Base-by-base conservation (phyloP, 495 filamentous ascomycete species). In the Physcia stellaris region DNA sequence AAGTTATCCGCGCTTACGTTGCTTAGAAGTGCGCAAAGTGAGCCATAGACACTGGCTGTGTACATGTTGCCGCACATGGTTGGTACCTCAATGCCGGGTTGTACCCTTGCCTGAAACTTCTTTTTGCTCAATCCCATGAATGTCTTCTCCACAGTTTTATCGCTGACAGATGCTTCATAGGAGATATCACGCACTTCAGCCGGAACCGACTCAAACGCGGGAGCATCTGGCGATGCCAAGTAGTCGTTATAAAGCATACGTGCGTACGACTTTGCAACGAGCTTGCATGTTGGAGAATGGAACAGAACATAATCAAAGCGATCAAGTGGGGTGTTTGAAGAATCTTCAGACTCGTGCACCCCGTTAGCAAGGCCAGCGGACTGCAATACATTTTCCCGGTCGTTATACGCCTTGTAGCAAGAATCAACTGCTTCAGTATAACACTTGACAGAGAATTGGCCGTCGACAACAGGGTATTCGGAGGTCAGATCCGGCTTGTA, bases 11-110 rank as follows among this genome's bases (percentile, higher is more conserved):
- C 75, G 45, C 70, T 64, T 39, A 87, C 64, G 54, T 86, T 77
- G 60, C 70, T 68, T 46, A 98, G 54, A 42, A 96, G 56, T 49
- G 77, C 79, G 57, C 75, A 73, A 31, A 98, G 68, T 39, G 84
- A 85, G 41, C 77, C 78, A 67, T 86, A 98, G 48, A 98, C 83
- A 56, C 84, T 94, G 35, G 80, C 90, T 52, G 80, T 87, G 67
- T 98, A 98, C 92, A 95, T 98, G 73, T 98, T 98, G 60, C 90
- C 92, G 61, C 86, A 94, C 66, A 85, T 79, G 30, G 86, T 95
- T 24, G 90, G 80, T 17, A 92, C 81, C 56, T 92, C 68, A 55
- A 90, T 81, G 53, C 70, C 63, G 26, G 92, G 86, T 56, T 79
- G 67, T 41, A 98, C 83, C 58, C 86, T 83, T 60, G 86, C 77